These are phyloP conservation scores for Trichocladium antarcticum DNA, from an alignment of 495 filamentous ascomycete species.

Conservation along the genomic window DNA sequence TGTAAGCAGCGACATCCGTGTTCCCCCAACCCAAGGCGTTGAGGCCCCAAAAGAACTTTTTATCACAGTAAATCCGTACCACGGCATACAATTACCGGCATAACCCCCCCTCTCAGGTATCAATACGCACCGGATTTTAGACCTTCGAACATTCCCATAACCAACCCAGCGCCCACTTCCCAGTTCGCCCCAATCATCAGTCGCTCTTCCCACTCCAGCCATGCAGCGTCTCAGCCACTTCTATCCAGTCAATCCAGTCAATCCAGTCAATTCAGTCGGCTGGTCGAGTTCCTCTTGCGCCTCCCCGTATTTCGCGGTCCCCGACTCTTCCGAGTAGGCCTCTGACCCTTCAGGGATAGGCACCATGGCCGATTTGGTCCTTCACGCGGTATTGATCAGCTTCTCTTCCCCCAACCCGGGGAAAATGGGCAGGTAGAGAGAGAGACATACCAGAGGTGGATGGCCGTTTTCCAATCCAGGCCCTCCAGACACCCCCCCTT, in stretches of 20 bases:
- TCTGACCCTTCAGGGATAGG: constrained; percentile 50
- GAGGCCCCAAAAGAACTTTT: too few species aligned
- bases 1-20: too few species aligned
- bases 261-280: constrained; percentile 22
- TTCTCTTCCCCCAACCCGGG: background rate
- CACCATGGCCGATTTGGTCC: constrained; percentile 49
- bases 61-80: too few species aligned
- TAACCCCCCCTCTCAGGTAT: too few species aligned
- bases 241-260: constrained; percentile 4
- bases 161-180: too few species aligned
- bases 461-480: constrained; percentile 44
- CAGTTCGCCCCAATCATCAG: background rate
- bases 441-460: constrained; percentile 44
- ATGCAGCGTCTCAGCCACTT: background rate
- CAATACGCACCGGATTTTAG: too few species aligned
- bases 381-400: background rate
- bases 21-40: too few species aligned
- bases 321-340: constrained; percentile 35
- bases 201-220: background rate
- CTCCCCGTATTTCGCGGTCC: constrained; percentile 27
- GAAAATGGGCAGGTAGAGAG: background rate
- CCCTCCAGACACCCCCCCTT: constrained; percentile 53
- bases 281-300: constrained; percentile 33
- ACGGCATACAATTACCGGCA: too few species aligned
- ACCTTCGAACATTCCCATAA: too few species aligned